Base-by-base conservation (phyloP, 164 flowering plant genomes). In the Paratinospora sagittata region DNA sequence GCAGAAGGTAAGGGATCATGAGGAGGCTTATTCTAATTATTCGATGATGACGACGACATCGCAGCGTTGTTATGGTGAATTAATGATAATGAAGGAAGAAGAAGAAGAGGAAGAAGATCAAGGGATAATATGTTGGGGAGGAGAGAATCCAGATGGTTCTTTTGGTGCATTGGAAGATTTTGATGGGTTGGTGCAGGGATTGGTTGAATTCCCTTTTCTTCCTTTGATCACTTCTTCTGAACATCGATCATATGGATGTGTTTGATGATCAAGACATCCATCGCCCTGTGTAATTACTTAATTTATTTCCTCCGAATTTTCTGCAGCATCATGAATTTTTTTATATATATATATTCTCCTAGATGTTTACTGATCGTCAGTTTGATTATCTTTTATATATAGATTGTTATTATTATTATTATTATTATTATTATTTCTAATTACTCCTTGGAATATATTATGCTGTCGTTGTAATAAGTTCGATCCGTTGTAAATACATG, bases 161-260 rank as follows among this genome's bases (percentile, higher is more conserved):
- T 76, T 88, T 67, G 69, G 80, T 27, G 88, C 82, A 41, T 84
- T 91, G 70, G 79, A 77, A 41, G 88, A 88, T 73, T 79, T 85
- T 64, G 91, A 87, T 52, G 89, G 90, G 0, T 87, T 89, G 55
- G 83, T 89, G 74, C 85, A 81, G 63, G 90, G 84, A 37, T 67
- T 88, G 34, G 80, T 69, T 71, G 81, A 77, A 24, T 83, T 78
- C 60, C 86, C 85, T 17, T 63, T 82, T 7, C 60, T 81, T 67
- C 85, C 85, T 55, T 55, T 82, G 75, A 82, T 73, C 61, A 55
- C 83, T 36, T 80, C 84, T n/a, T 52, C 23, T 49, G 60, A 52
- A 4, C 23, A 19, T 30, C 4, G 34, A 30, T 58, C 84, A 72
- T 49, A 58, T 81, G 81, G 86, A 81, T 73, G 75, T 68, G 27